Conservation (phyloP, 768 basidiomycete species). For the Lentinula detonsa region DNA sequence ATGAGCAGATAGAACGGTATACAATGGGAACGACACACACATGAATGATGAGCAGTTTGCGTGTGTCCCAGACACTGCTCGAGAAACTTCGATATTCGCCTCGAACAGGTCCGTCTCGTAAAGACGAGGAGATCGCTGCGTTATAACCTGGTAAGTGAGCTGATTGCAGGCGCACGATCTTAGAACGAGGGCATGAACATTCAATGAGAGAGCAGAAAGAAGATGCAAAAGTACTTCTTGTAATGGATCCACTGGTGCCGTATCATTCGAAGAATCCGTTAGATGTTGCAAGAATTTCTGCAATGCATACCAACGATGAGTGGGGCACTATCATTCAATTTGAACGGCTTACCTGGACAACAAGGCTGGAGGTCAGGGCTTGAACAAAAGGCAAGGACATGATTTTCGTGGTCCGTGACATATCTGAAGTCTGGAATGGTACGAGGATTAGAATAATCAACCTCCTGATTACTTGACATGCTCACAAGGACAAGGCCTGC, state of each 20-base stretch:
- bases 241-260: conserved; percentile 25
- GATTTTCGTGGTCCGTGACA: conserved; percentile 70
- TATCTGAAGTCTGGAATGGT: conserved; percentile 44
- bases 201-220: background rate
- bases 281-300: conserved; percentile 51
- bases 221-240: conserved; percentile 29
- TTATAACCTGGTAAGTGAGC: conserved; percentile 74
- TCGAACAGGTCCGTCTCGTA: conserved; percentile 68
- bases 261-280: conserved; percentile 27
- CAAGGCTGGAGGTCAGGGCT: conserved; percentile 52
- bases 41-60: conserved; percentile 59
- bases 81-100: conserved; percentile 52
- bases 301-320: background rate
- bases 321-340: background rate
- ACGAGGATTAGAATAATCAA: background rate
- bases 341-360: conserved; percentile 44
- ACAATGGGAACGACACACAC: conserved; percentile 26
- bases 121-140: conserved; percentile 67
- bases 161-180: conserved; percentile 71
- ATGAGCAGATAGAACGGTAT: background rate
- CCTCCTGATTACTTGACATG: background rate
- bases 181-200: conserved; percentile 15
- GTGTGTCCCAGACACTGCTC: conserved; percentile 38
- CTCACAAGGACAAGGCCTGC: conserved; percentile 65
- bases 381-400: conserved; percentile 77